Evolutionary conservation across 208 protist genomes (phyloP), one percentile per base, ranked within the genome.

Genomic region (Crithidia expoeki): DNA sequence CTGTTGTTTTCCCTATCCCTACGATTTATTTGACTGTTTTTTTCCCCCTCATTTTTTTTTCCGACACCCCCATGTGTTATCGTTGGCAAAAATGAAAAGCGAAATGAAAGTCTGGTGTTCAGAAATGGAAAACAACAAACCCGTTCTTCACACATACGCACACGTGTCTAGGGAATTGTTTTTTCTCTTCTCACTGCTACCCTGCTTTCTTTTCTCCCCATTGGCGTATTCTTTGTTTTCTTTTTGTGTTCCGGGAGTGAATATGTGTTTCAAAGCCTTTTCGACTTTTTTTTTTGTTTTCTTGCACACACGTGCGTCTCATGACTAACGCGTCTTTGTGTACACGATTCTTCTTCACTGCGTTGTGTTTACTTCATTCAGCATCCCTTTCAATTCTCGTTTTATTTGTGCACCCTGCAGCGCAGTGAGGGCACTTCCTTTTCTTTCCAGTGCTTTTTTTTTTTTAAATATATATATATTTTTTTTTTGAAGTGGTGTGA

Each of bases 401-500:
- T 17, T 47, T 47, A n/a, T 17, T n/a, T 12, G 12, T 40, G 4
- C n/a, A 17, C n/a, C n/a, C 42, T 47, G 12, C 42, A 17, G 42
- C 12, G 42, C 3, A 52, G 5, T 2, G 23, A 4, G 16, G 19
- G 36, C 28, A 11, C 51, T 9, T 23, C n/a, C 11, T 57, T 59
- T 44, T 11, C 44, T 59, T 27, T 44, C 44, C 23, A 25, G n/a
- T 38, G 2, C 17, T 38, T 33, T 11, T 59, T 16, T 59, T 38
- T 44, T 23, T 44, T 7, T 33, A 17, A 9, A 0, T 55, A 9
- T 11, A 33, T 55, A n/a, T 55, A 6, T 59, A 25, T 51, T 58
- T 57, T 57, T 34, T 67, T 58, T 61, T 56, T 25, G 23, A 52
- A 14, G 4, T 9, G 47, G 47, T 52, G 47, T 52, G 47, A 28